Percentiles rank a stretch among this genome's conserved stretches.
Evolutionary conservation across 306 rosid genomes (phyloP).

Genomic region (Parietaria judaica): DNA sequence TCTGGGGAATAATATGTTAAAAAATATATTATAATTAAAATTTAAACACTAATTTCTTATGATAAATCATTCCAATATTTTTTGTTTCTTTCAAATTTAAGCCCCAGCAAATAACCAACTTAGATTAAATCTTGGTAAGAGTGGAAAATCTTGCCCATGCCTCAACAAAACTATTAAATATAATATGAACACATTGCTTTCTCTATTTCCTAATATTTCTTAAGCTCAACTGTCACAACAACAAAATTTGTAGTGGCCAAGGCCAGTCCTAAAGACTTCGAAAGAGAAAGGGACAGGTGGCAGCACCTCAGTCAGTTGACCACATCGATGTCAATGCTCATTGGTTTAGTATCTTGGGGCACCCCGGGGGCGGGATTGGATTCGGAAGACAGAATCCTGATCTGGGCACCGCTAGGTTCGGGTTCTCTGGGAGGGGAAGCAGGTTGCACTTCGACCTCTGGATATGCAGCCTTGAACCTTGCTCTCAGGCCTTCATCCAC

Average conservation of each 20-base stretch:
- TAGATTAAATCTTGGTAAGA: not conserved
- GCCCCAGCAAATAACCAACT: no score
- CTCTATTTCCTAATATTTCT: not conserved
- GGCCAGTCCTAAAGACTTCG: not conserved
- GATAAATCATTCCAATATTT: no score
- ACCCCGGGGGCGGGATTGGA: conserved; percentile 38
- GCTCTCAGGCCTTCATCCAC: conserved; percentile 96
- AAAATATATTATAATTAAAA: no score
- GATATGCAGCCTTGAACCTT: conserved; percentile 96
- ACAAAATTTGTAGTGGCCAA: conserved; percentile 8
- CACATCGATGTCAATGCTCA: conserved; percentile 43
- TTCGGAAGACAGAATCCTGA: conserved; percentile 55
- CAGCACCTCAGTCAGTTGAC: conserved; percentile 24
- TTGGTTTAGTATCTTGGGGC: conserved; percentile 41
- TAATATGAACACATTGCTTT: not conserved
- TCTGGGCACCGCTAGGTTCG: conserved; percentile 47
- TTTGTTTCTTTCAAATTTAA: no score
- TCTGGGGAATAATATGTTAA: no score
- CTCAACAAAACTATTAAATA: not conserved
- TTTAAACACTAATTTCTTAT: no score
- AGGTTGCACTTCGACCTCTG: conserved; percentile 92
- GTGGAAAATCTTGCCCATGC: conserved; percentile 4
- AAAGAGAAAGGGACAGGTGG: no score
- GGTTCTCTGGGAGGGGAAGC: conserved; percentile 85
- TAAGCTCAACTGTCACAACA: not conserved